Base-by-base conservation (phyloP, 148 eudicot species). In the Spergularia marina region DNA sequence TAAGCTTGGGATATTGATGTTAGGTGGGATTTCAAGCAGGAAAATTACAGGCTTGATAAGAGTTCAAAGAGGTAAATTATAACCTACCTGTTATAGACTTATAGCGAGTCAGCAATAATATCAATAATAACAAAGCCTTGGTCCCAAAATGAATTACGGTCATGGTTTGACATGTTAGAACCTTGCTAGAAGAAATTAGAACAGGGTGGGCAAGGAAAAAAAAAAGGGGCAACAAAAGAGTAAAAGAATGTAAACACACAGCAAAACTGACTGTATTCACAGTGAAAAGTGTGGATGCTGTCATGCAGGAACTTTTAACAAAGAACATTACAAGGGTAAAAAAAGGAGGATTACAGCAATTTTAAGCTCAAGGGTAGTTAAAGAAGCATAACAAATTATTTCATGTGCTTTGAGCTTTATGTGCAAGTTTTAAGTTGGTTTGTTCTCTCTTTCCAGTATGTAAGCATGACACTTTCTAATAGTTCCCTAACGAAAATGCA, bases 341-440 rank as follows among this genome's bases (percentile, higher is more conserved):
- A 57, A 18, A 30, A 30, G 36, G 36, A 57, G 40, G 5, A 36
- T 44, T 44, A 7, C 68, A 65, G 7, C 21, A 17, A 65, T 65
- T 39, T 16, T 40, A 15, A 15, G 16, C 15, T 15, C 8, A 16
- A 36, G 21, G 44, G 68, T 64, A 30, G 68, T 64, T 57, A 63
- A 13, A 34, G 66, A 63, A 63, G 44, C 8, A 34, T 3, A 63
- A 17, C 2, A 59, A 59, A 17, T 23, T 23, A 17, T 41, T 16
- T 6, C 69, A 65, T 39, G 53, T 15, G 18, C 17, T 65, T 36
- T 40, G 52, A 40, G 52, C n/a, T 40, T 41, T 40, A 65, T 65
- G 21, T 41, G 69, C 71, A 67, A 44, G 34, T 44, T 49, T 67
- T 34, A 67, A 39, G 68, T 65, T n/a, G 51, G 68, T 40, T 64